Evolutionary conservation across 2,329 filamentous ascomycete species (phyloP).

Genomic region (Ophiostoma angusticollis): DNA sequence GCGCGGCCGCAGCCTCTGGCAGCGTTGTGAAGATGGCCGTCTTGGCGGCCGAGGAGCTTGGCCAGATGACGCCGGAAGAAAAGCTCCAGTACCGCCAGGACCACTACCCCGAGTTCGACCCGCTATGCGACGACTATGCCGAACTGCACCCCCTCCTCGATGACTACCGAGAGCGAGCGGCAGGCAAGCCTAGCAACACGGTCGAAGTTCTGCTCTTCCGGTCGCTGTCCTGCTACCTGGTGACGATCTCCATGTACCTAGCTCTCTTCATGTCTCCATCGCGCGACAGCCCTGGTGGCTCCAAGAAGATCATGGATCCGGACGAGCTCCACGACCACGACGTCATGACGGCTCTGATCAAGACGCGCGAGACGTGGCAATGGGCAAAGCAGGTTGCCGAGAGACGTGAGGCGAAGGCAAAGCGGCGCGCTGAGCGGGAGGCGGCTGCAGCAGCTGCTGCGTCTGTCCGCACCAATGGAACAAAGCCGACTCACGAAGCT

Average conservation of each 20-base stretch:
- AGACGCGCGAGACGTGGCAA: constrained; percentile 70
- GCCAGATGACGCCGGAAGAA: constrained; percentile 65
- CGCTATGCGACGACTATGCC: constrained; percentile 67
- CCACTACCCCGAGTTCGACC: constrained; percentile 86
- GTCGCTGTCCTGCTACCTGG: constrained; percentile 74
- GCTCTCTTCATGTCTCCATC: constrained; percentile 76
- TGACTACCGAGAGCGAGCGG: constrained; percentile 44
- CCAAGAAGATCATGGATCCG: constrained; percentile 52
- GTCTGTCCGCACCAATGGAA: constrained; percentile 10
- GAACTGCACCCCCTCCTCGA: constrained; percentile 55
- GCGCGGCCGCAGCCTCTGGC: constrained; percentile 15
- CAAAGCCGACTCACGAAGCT: background rate
- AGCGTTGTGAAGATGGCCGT: constrained; percentile 75
- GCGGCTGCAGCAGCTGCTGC: constrained; percentile 14
- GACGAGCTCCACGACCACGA: constrained; percentile 78
- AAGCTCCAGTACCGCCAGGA: constrained; percentile 60
- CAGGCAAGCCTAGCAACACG: constrained; percentile 36
- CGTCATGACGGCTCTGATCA: constrained; percentile 74
- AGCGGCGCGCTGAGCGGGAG: background rate
- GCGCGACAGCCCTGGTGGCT: constrained; percentile 37
- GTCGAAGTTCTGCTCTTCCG: constrained; percentile 61
- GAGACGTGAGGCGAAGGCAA: constrained; percentile 6
- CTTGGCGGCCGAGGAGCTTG: constrained; percentile 67
- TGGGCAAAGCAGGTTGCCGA: constrained; percentile 54
- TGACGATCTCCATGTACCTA: constrained; percentile 84